phyloP scores from a whole-genome alignment of 352 stramenopile genomes.

The Pythium biforme region DNA sequence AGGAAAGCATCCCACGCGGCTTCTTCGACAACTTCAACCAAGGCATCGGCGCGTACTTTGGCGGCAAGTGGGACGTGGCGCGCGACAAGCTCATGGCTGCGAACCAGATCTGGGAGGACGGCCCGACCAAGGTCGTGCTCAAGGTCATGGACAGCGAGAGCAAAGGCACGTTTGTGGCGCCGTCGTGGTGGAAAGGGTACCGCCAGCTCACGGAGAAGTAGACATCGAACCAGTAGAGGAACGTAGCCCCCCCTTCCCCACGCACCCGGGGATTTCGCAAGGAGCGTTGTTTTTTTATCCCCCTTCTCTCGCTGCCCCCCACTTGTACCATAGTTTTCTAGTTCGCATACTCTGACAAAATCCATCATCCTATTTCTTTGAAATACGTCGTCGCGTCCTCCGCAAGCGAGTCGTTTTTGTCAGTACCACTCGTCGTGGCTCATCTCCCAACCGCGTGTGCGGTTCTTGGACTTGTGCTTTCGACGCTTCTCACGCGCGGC shows the following conservation, averaged over 20 bases:
- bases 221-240: background rate
- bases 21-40: slow-evolving; percentile 93
- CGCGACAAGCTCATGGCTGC: slow-evolving; percentile 80
- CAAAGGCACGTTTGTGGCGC: slow-evolving; percentile 72
- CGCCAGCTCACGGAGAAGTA: slow-evolving; percentile 93
- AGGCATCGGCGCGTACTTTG: slow-evolving; percentile 92
- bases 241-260: too few relatives aligned
- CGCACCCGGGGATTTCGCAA: background rate
- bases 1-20: slow-evolving; percentile 73
- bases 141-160: slow-evolving; percentile 92
- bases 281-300: background rate
- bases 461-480: slow-evolving; percentile 21
- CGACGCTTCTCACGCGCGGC: slow-evolving; percentile 8
- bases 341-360: slow-evolving; percentile 11
- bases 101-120: slow-evolving; percentile 91
- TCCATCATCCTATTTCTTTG: slow-evolving; percentile 1
- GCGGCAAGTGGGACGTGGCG: slow-evolving; percentile 89
- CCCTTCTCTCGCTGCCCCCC: background rate
- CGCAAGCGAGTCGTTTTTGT: too few relatives aligned
- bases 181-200: slow-evolving; percentile 90
- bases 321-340: slow-evolving; percentile 28
- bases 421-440: slow-evolving; percentile 3
- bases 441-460: background rate
- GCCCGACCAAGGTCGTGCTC: slow-evolving; percentile 89
- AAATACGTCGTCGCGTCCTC: too few relatives aligned